Percentiles rank a stretch among this genome's conserved stretches.
These are phyloP conservation scores for Takashimella koratensis DNA, from an alignment of 1,284 basidiomycete genomes.

Conservation along the genomic window DNA sequence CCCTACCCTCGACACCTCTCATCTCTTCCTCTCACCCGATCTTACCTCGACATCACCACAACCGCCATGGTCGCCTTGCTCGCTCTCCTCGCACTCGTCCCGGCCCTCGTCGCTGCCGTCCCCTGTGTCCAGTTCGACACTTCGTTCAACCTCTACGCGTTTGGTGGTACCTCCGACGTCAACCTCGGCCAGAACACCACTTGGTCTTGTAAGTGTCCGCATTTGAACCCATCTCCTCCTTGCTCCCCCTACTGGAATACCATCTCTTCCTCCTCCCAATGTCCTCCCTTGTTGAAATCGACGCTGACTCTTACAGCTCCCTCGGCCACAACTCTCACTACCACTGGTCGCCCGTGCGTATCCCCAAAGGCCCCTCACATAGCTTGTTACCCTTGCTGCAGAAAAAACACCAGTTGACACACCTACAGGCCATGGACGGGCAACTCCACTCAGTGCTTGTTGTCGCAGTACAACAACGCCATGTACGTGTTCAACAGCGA, in stretches of 20 bases:
- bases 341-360: slow-evolving; percentile 43
- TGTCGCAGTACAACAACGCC: slow-evolving; percentile 51
- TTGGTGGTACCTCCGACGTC: slow-evolving; percentile 48
- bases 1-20: background rate
- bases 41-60: too few relatives aligned
- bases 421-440: slow-evolving; percentile 42
- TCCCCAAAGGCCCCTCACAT: background rate
- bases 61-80: slow-evolving; percentile 16
- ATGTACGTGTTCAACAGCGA: slow-evolving; percentile 77
- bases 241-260: background rate
- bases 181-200: slow-evolving; percentile 36
- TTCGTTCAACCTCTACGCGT: slow-evolving; percentile 45
- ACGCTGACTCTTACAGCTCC: slow-evolving; percentile 28
- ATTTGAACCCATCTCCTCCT: background rate
- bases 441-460: slow-evolving; percentile 45
- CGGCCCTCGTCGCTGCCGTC: slow-evolving; percentile 30
- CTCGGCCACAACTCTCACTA: slow-evolving; percentile 26
- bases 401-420: slow-evolving; percentile 7
- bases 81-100: slow-evolving; percentile 26
- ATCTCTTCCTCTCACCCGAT: background rate
- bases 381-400: background rate
- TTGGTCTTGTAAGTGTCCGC: slow-evolving; percentile 43
- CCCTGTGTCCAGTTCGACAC: slow-evolving; percentile 48
- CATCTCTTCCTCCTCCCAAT: background rate
- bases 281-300: too few relatives aligned